Evolutionary conservation across 192 early-diverging fungal genomes (phyloP).

Genomic region (Linnemannia zychae): DNA sequence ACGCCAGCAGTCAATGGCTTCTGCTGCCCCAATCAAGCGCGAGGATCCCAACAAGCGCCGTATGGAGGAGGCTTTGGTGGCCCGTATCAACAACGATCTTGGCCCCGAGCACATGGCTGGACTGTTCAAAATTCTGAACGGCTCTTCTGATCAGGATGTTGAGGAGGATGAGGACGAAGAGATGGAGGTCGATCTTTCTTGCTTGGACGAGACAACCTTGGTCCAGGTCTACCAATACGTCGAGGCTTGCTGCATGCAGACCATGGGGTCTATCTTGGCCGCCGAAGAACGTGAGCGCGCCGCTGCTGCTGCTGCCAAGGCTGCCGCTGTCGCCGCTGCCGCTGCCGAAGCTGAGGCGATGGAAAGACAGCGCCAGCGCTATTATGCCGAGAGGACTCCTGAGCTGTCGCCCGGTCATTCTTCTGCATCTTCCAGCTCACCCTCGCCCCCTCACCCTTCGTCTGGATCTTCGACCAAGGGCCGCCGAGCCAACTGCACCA

Average conservation of each 20-base stretch:
- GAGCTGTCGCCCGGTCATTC: slow-evolving; percentile 31
- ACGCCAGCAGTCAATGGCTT: not conserved
- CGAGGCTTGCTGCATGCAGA: slow-evolving; percentile 55
- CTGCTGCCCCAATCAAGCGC: not conserved
- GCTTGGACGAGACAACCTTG: slow-evolving; percentile 43
- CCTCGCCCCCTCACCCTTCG: slow-evolving; percentile 43
- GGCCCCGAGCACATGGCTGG: slow-evolving; percentile 51
- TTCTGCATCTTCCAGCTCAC: slow-evolving; percentile 24
- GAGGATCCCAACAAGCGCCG: slow-evolving; percentile 53
- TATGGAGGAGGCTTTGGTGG: slow-evolving; percentile 45
- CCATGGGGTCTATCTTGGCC: slow-evolving; percentile 37
- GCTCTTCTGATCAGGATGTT: slow-evolving; percentile 11
- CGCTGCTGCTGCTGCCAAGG: slow-evolving; percentile 3
- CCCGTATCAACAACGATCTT: slow-evolving; percentile 49
- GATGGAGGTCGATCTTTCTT: slow-evolving; percentile 50
- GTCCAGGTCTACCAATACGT: slow-evolving; percentile 54
- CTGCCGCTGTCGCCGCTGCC: not conserved
- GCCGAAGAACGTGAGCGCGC: slow-evolving; percentile 53
- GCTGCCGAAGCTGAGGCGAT: not conserved
- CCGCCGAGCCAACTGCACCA: not conserved
- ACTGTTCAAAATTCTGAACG: slow-evolving; percentile 44
- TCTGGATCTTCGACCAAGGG: slow-evolving; percentile 17
- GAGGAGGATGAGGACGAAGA: slow-evolving; percentile 40
- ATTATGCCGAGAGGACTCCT: slow-evolving; percentile 26
- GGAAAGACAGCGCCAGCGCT: slow-evolving; percentile 11